Conservation (phyloP, 345 rosid genomes). For the Eucalyptus caleyi region DNA sequence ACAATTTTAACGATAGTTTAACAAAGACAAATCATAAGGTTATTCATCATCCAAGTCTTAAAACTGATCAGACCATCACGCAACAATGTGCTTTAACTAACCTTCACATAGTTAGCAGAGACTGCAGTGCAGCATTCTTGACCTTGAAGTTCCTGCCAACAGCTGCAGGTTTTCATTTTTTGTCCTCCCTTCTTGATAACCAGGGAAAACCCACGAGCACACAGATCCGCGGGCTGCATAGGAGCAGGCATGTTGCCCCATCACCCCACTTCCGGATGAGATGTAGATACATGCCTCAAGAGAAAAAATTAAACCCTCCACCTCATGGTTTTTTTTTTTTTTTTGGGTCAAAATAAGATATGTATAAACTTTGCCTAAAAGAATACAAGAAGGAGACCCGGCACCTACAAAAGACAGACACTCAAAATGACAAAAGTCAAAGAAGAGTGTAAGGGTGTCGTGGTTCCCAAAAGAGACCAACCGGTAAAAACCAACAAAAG, state of each 20-base stretch:
- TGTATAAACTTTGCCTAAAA: too few relatives aligned
- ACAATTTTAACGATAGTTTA: background rate
- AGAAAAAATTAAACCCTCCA: background rate
- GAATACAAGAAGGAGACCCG: too few relatives aligned
- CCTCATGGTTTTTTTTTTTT: background rate
- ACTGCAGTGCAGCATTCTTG: background rate
- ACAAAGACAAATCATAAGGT: background rate
- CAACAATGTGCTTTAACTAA: background rate
- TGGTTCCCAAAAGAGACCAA: too few relatives aligned
- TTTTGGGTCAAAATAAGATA: too few relatives aligned
- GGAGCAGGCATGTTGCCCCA: background rate
- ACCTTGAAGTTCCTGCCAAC: background rate
- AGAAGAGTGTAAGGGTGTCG: too few relatives aligned
- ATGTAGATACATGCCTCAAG: background rate
- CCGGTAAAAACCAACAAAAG: too few relatives aligned
- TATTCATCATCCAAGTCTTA: background rate
- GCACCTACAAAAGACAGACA: too few relatives aligned
- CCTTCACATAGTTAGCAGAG: background rate
- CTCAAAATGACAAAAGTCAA: too few relatives aligned
- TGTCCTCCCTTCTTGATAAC: background rate
- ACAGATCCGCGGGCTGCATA: fast-evolving
- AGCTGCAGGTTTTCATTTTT: background rate
- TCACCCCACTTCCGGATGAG: background rate
- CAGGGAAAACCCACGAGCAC: background rate
- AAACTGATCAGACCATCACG: background rate